These are phyloP conservation scores for Boletus smithii DNA, from an alignment of 1,284 basidiomycete genomes.

Conservation along the genomic window DNA sequence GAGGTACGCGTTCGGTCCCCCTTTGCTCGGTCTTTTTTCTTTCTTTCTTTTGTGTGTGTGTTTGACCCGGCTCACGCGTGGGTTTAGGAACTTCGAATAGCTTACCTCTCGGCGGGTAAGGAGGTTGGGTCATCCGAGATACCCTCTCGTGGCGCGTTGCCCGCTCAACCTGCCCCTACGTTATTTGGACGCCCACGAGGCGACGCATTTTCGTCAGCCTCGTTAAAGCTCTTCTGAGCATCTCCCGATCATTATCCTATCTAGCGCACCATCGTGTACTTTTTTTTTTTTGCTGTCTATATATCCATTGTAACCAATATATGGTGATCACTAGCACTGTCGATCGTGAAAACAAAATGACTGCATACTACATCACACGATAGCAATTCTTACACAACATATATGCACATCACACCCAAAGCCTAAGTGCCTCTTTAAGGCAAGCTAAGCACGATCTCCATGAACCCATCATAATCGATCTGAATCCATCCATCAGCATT, in stretches of 20 bases:
- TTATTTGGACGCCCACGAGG: constrained; percentile 33
- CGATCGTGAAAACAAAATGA: background rate
- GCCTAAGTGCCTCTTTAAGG: no score
- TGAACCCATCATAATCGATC: constrained; percentile 74
- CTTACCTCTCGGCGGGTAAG: constrained; percentile 26
- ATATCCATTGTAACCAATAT: constrained; percentile 5
- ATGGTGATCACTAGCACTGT: no score
- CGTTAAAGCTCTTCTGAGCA: constrained; percentile 18
- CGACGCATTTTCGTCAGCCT: constrained; percentile 30
- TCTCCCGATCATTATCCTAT: background rate
- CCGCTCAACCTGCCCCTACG: constrained; percentile 26
- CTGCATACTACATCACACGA: constrained; percentile 9
- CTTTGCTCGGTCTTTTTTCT: no score
- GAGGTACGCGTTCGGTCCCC: constrained; percentile 34
- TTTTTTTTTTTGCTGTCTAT: no score
- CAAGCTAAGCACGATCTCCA: constrained; percentile 66
- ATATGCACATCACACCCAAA: no score
- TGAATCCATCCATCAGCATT: constrained; percentile 73
- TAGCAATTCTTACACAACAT: no score
- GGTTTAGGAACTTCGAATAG: constrained; percentile 35
- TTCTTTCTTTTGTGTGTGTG: no score
- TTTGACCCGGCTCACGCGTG: no score
- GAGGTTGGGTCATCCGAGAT: constrained; percentile 35
- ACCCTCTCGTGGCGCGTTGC: constrained; percentile 28
- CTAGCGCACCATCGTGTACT: no score